These are phyloP conservation scores for Solanum lycopersicoides DNA, from an alignment of 257 asterid genomes.

Conservation along the genomic window DNA sequence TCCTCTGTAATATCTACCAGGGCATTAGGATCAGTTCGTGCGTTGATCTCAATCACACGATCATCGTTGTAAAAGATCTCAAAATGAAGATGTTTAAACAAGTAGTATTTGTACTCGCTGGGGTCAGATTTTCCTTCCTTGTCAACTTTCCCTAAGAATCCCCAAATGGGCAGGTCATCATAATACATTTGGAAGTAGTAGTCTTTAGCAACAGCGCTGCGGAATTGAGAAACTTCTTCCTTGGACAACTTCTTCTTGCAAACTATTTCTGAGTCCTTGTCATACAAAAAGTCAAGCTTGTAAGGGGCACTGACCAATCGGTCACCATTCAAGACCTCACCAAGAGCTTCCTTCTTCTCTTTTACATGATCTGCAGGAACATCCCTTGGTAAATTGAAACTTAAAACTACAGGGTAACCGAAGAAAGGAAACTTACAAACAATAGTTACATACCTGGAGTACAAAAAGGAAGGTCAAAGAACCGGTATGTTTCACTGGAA, in stretches of 20 bases:
- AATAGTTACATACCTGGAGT: constrained; percentile 34
- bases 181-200: constrained; percentile 9
- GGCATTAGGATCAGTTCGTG: constrained; percentile 12
- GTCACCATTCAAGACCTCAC: constrained; percentile 11
- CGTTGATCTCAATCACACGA: constrained; percentile 14
- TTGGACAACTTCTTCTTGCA: constrained; percentile 5
- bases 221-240: constrained; percentile 8
- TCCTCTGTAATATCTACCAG: constrained; percentile 19
- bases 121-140: constrained; percentile 12
- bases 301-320: constrained; percentile 13
- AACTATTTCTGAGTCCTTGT: constrained; percentile 8
- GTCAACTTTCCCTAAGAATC: constrained; percentile 13
- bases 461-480: constrained; percentile 70
- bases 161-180: constrained; percentile 14
- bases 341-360: constrained; percentile 11
- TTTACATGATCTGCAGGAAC: not conserved
- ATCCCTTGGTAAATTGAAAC: not conserved
- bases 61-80: constrained; percentile 9
- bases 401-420: not conserved
- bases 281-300: constrained; percentile 10
- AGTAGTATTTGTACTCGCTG: constrained; percentile 10
- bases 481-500: constrained; percentile 63
- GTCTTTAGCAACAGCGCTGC: constrained; percentile 11
- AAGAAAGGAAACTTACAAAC: not conserved
- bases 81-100: constrained; percentile 10